A percentile compares a stretch with the other conserved stretches of the same genome.
Evolutionary conservation across 768 basidiomycete species (phyloP).

Genomic region (Paxillus involutus): DNA sequence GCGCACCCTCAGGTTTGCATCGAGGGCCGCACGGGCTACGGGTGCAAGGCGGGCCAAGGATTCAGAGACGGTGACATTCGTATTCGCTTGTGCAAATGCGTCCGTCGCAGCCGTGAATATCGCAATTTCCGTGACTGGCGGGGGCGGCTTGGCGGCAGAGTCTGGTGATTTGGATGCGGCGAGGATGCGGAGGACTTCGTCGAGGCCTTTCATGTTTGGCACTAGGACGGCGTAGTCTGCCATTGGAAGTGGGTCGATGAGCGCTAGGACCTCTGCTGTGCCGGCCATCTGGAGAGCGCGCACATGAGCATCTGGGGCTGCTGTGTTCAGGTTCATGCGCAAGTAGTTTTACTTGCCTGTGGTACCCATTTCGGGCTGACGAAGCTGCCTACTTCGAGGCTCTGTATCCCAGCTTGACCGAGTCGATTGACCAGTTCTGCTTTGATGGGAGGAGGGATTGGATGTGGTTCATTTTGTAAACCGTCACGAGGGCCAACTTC

Average conservation of each 20-base stretch:
- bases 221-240: slow-evolving; percentile 78
- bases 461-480: slow-evolving; percentile 81
- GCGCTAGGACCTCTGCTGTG: slow-evolving; percentile 69
- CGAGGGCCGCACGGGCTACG: slow-evolving; percentile 61
- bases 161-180: slow-evolving; percentile 21
- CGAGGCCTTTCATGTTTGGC: slow-evolving; percentile 77
- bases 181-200: slow-evolving; percentile 63
- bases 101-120: slow-evolving; percentile 91
- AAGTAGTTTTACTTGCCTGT: slow-evolving; percentile 51
- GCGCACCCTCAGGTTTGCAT: slow-evolving; percentile 65
- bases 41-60: slow-evolving; percentile 63
- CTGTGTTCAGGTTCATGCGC: background rate
- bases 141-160: slow-evolving; percentile 36
- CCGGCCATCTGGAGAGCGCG: slow-evolving; percentile 71
- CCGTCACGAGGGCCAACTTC: slow-evolving; percentile 93
- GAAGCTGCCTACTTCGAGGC: slow-evolving; percentile 85
- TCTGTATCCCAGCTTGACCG: slow-evolving; percentile 60
- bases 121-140: slow-evolving; percentile 78
- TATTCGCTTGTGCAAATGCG: slow-evolving; percentile 81
- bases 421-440: slow-evolving; percentile 79
- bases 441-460: slow-evolving; percentile 73
- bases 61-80: slow-evolving; percentile 71
- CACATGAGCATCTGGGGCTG: background rate
- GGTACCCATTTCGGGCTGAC: slow-evolving; percentile 94
- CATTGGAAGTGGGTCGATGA: slow-evolving; percentile 51